These are phyloP conservation scores for Russula sp. DNA, from an alignment of 768 basidiomycete genomes.

Conservation along the genomic window DNA sequence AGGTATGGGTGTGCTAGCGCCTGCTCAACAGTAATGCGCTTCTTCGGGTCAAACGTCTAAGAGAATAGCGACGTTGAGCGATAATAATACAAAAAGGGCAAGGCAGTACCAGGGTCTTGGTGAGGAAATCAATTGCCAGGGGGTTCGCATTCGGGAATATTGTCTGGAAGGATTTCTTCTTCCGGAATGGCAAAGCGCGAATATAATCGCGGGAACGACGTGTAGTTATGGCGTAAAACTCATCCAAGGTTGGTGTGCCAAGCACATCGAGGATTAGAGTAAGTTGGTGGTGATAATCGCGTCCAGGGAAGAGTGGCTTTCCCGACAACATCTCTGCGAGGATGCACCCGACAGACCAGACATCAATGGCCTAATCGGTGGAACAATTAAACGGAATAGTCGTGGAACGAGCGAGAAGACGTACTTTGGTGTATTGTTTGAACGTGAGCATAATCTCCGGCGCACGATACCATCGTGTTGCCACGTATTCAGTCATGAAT, in stretches of 20 bases:
- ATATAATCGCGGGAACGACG: conserved; percentile 92
- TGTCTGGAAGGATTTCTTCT: conserved; percentile 71
- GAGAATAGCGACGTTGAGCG: background rate
- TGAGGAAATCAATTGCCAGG: conserved; percentile 67
- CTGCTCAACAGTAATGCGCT: conserved; percentile 90
- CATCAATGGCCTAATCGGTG: conserved; percentile 61
- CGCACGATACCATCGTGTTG: conserved; percentile 97
- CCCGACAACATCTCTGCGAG: conserved; percentile 97
- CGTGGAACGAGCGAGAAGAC: conserved; percentile 35
- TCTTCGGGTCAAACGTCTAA: conserved; percentile 96
- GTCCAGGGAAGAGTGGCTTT: conserved; percentile 93
- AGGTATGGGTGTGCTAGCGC: conserved; percentile 94
- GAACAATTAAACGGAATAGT: conserved; percentile 30
- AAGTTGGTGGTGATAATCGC: conserved; percentile 95
- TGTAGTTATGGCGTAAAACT: conserved; percentile 96
- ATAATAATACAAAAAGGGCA: background rate
- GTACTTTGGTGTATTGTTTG: conserved; percentile 92
- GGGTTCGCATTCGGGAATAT: conserved; percentile 91
- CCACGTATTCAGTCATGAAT: conserved; percentile 97
- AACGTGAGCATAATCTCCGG: conserved; percentile 99
- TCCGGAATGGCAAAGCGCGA: conserved; percentile 89
- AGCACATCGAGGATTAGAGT: conserved; percentile 94
- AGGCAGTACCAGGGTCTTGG: conserved; percentile 66
- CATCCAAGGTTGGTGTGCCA: conserved; percentile 94
- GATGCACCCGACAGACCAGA: conserved; percentile 86